These are phyloP conservation scores for Bacterosira constricta DNA, from an alignment of 108 stramenopile species.

Conservation along the genomic window DNA sequence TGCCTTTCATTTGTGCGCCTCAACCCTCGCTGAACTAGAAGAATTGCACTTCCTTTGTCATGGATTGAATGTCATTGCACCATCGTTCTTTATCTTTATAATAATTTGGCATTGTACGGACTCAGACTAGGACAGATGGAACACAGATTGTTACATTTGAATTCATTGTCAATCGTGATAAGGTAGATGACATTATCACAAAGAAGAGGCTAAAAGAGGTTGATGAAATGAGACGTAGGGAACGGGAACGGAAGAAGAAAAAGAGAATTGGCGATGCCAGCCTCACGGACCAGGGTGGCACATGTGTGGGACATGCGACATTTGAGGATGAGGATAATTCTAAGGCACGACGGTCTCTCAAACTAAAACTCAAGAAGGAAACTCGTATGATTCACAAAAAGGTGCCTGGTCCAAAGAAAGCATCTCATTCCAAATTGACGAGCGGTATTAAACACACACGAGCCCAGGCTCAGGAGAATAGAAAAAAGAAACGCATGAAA, in stretches of 20 bases:
- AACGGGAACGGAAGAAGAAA: slow-evolving; percentile 16
- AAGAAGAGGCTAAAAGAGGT: slow-evolving; percentile 45
- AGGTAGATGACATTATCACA: slow-evolving; percentile 69
- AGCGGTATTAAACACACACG: slow-evolving; percentile 47
- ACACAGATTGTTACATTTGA: slow-evolving; percentile 79
- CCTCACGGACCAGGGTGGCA: slow-evolving; percentile 47
- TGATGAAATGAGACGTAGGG: slow-evolving; percentile 25
- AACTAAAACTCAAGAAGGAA: slow-evolving; percentile 39
- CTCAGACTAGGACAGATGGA: slow-evolving; percentile 79
- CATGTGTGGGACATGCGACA: slow-evolving; percentile 79
- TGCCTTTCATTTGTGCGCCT: neutral
- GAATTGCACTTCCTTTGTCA: no score
- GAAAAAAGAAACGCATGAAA: slow-evolving; percentile 71
- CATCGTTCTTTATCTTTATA: neutral
- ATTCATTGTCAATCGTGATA: slow-evolving; percentile 71
- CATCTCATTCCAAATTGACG: slow-evolving; percentile 27
- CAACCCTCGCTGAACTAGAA: no score
- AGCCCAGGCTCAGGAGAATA: slow-evolving; percentile 50
- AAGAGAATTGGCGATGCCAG: slow-evolving; percentile 15
- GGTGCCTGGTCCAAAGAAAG: slow-evolving; percentile 22
- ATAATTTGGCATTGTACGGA: no score
- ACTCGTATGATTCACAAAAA: slow-evolving; percentile 1
- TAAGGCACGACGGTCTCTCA: slow-evolving; percentile 7
- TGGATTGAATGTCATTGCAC: neutral
- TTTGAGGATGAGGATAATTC: slow-evolving; percentile 85